phyloP scores from a whole-genome alignment of 2,329 filamentous ascomycete genomes.

The Phaeophleospora eucalypticola region DNA sequence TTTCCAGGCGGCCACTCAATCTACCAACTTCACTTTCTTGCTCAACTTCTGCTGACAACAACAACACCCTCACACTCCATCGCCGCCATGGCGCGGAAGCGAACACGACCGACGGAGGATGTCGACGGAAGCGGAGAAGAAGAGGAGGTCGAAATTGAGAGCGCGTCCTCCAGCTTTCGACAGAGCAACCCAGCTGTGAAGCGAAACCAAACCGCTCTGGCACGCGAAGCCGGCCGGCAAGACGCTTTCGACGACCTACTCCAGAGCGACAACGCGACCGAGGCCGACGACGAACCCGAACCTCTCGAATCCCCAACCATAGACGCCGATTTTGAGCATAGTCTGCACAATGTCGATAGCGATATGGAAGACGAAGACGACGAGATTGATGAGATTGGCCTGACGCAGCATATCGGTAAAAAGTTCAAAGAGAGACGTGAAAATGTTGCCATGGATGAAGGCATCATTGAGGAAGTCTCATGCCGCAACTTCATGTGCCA shows the following conservation, averaged over 20 bases:
- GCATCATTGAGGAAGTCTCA: slow-evolving; percentile 81
- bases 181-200: slow-evolving; percentile 22
- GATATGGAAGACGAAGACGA: slow-evolving; percentile 17
- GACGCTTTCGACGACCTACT: slow-evolving; percentile 15
- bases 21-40: too few species aligned
- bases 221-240: slow-evolving; percentile 20
- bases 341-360: slow-evolving; percentile 5
- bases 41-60: too few species aligned
- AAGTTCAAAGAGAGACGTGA: slow-evolving; percentile 37
- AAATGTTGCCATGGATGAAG: slow-evolving; percentile 74
- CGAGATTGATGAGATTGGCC: slow-evolving; percentile 26
- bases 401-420: slow-evolving; percentile 31
- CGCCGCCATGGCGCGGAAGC: slow-evolving; percentile 25
- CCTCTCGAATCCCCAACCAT: slow-evolving; percentile 8
- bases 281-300: slow-evolving; percentile 26
- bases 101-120: slow-evolving; percentile 17
- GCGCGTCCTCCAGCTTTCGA: slow-evolving; percentile 29
- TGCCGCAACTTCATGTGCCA: slow-evolving; percentile 98
- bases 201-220: slow-evolving; percentile 28
- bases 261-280: slow-evolving; percentile 28
- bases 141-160: slow-evolving; percentile 24
- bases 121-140: slow-evolving; percentile 21
- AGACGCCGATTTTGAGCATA: slow-evolving; percentile 3
- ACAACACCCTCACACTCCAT: slow-evolving; percentile 7
- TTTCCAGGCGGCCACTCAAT: too few species aligned